Percentiles rank a stretch among this genome's conserved stretches.
These are phyloP conservation scores for Chytriomyces sp. DNA, from an alignment of 192 early-diverging fungal genomes.

Conservation along the genomic window DNA sequence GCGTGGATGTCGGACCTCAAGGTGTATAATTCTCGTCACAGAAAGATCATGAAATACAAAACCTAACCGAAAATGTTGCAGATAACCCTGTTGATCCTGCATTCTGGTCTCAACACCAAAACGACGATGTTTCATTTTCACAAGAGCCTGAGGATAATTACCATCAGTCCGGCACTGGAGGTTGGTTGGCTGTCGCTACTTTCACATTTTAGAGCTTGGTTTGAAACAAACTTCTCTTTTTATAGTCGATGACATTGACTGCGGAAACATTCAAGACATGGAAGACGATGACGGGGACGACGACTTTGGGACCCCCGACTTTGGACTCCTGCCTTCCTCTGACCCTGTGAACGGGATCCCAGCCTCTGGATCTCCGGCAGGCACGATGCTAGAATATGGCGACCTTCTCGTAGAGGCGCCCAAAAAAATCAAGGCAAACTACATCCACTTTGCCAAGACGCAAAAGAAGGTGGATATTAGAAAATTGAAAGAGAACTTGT, in stretches of 20 bases:
- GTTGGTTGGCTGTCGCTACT: no score
- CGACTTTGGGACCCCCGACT: slow-evolving; percentile 36
- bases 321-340: neutral
- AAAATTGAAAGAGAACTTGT: slow-evolving; percentile 95
- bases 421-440: slow-evolving; percentile 51
- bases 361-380: neutral
- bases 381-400: slow-evolving; percentile 42
- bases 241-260: slow-evolving; percentile 15
- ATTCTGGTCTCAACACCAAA: slow-evolving; percentile 35
- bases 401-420: slow-evolving; percentile 49
- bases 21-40: no score
- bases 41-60: no score
- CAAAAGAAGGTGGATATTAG: slow-evolving; percentile 96
- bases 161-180: neutral
- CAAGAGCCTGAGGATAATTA: slow-evolving; percentile 26
- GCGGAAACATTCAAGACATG: slow-evolving; percentile 26
- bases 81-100: slow-evolving; percentile 11
- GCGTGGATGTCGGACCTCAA: neutral
- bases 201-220: no score
- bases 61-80: neutral
- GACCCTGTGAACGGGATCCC: neutral
- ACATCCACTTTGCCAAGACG: slow-evolving; percentile 74
- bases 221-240: no score
- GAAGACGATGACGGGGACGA: slow-evolving; percentile 46
- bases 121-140: slow-evolving; percentile 24